Base-by-base conservation (phyloP, 257 asterid species). In the Solanum chmielewskii region DNA sequence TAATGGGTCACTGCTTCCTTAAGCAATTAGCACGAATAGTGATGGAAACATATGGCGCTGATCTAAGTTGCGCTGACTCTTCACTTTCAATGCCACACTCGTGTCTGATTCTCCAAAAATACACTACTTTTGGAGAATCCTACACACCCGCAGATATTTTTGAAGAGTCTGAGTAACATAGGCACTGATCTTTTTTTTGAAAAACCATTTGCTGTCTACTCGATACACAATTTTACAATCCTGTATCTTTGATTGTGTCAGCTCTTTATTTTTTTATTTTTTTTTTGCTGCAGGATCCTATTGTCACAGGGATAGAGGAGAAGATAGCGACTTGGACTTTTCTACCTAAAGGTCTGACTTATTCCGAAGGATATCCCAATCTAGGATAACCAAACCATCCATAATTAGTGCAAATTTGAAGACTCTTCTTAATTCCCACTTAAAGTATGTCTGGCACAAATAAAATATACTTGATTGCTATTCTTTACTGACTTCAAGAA, bases 301-400 rank as follows among this genome's bases (percentile, higher is more conserved):
- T 97, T 27, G 94, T 97, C 76, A 88, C 93, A 4, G 99, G 98
- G 90, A 97, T 95, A 88, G 99, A 97, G 93, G 99, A 97, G 74
- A 97, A 97, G 94, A 97, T 97, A 88, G 90, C 99, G 7, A 93
- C 95, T 11, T 95, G 99, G 99, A 92, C 99, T 83, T 97, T 97
- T 89, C 92, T 97, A 87, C 99, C 99, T 35, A 96, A 93, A 94
- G 98, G 98, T 95, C 64, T 84, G 83, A 21, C 59, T 7, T 83
- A 47, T 60, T 66, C 13, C 11, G 5, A 31, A 70, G 68, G 56
- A 52, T 29, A 81, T 86, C 71, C 4, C 16, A 49, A 14, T 68
- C 85, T 47, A 47, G 42, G 85, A 80, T 80, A 27, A 15, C 56
- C 16, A 80, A 47, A 11, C 44, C 85, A 80, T 29, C 68, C 44